These are phyloP conservation scores for Fusarium euwallaceae DNA, from an alignment of 2,329 filamentous ascomycete species.

Conservation along the genomic window DNA sequence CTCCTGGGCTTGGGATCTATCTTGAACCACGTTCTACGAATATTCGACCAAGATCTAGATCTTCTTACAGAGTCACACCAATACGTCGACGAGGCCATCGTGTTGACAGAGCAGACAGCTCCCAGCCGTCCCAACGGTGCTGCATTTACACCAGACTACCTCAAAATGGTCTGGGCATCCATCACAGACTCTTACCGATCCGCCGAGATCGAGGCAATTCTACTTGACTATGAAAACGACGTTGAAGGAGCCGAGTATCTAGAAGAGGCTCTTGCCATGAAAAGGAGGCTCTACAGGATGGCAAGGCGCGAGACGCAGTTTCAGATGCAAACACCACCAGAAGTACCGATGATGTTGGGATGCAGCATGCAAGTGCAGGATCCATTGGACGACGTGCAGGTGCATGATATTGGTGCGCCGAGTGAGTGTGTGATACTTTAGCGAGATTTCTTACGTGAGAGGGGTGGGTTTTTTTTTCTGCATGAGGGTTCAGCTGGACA, in stretches of 20 bases:
- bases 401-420: neutral
- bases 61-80: constrained; percentile 16
- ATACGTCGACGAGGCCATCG: constrained; percentile 28
- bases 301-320: constrained; percentile 8
- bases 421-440: constrained; percentile 4
- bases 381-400: neutral
- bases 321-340: neutral
- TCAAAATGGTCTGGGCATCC: constrained; percentile 36
- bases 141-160: constrained; percentile 27
- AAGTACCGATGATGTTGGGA: neutral
- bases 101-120: constrained; percentile 25
- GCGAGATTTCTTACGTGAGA: neutral
- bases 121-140: constrained; percentile 33
- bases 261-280: constrained; percentile 21
- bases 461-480: neutral
- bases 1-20: constrained; percentile 25
- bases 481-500: neutral
- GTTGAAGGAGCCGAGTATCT: constrained; percentile 31
- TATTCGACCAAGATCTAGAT: constrained; percentile 6
- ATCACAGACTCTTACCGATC: constrained; percentile 15
- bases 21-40: constrained; percentile 26
- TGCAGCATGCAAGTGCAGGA: neutral
- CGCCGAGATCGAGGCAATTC: constrained; percentile 19
- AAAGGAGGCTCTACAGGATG: constrained; percentile 22
- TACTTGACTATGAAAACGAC: constrained; percentile 37